These are phyloP conservation scores for Solanum hybrid DNA, from an alignment of 305 asterid species.

Conservation along the genomic window DNA sequence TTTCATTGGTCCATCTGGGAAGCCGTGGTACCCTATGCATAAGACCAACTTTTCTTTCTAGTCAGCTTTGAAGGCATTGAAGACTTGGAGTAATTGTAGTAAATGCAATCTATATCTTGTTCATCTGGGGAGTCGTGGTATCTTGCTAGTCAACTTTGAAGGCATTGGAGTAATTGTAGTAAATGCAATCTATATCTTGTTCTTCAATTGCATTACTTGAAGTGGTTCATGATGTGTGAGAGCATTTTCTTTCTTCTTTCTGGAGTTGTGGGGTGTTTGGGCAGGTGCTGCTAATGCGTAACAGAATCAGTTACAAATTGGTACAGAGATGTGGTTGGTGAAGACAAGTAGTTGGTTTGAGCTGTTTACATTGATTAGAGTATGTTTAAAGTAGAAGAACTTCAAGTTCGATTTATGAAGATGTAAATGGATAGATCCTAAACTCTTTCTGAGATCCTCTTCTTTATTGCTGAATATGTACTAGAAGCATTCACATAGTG, in stretches of 20 bases:
- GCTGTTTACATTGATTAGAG: not conserved
- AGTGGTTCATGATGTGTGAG: not conserved
- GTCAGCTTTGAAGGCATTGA: not conserved
- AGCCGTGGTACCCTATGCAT: not conserved
- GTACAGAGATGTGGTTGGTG: not conserved
- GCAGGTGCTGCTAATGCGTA: not conserved
- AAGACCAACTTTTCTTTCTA: not conserved
- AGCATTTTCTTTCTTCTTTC: not conserved
- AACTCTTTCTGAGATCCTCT: too few relatives aligned
- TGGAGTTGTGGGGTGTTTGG: not conserved
- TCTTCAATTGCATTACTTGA: not conserved
- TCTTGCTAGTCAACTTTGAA: not conserved
- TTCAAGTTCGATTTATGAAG: too few relatives aligned
- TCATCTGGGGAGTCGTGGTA: not conserved
- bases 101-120: not conserved
- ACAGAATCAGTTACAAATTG: slow-evolving; percentile 1
- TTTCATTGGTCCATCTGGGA: not conserved
- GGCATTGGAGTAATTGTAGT: not conserved
- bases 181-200: not conserved
- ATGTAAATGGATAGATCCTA: too few relatives aligned
- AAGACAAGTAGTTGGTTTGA: not conserved
- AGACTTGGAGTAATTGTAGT: not conserved
- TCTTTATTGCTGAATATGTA: too few relatives aligned
- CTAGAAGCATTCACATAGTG: too few relatives aligned
- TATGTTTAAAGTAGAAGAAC: not conserved